Conservation (phyloP, 106 monocot species). For the Gastrodia elata region DNA sequence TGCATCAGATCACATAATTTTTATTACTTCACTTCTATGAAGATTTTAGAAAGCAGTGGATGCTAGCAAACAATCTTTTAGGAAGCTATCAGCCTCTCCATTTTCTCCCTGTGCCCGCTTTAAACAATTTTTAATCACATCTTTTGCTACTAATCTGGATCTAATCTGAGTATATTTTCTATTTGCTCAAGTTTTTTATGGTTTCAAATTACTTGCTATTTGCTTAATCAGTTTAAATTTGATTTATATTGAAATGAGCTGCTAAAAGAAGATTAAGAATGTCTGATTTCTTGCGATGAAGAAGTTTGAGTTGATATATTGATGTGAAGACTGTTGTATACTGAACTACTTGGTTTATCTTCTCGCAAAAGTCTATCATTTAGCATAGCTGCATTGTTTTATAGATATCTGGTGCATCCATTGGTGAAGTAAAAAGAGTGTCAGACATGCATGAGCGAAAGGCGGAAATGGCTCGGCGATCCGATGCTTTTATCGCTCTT, state of each 20-base stretch:
- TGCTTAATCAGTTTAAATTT: neutral
- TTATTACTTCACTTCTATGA: neutral
- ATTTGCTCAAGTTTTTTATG: neutral
- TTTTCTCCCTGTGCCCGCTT: neutral
- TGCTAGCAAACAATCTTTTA: too few species aligned
- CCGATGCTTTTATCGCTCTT: constrained; percentile 87
- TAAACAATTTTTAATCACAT: neutral
- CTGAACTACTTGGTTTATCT: neutral
- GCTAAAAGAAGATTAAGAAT: neutral
- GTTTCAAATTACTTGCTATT: neutral
- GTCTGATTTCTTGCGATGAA: neutral
- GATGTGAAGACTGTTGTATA: neutral
- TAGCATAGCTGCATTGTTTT: neutral
- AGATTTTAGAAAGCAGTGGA: neutral
- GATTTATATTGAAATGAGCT: too few species aligned
- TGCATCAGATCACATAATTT: neutral
- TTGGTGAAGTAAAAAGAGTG: constrained; percentile 69
- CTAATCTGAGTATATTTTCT: neutral
- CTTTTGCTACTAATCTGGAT: neutral
- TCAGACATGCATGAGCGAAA: constrained; percentile 83
- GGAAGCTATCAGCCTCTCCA: neutral
- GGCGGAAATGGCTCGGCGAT: constrained; percentile 70
- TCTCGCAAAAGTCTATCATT: constrained; percentile 1
- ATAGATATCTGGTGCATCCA: constrained; percentile 68
- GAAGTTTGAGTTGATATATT: neutral